Base-by-base conservation (phyloP, 192 early-diverging fungal species). In the Backusella australiensis region DNA sequence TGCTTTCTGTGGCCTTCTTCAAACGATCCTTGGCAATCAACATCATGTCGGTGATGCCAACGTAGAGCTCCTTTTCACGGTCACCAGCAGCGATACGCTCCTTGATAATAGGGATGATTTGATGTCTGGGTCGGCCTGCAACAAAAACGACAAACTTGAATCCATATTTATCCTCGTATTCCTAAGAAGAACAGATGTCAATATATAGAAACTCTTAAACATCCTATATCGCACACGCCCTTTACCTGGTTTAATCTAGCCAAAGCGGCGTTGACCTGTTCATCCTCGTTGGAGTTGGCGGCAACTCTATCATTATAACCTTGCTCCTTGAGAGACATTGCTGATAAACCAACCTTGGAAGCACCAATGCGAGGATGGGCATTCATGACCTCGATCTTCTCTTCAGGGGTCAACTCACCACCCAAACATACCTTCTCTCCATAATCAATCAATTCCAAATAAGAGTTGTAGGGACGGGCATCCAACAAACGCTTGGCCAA, bases 321-420 rank as follows among this genome's bases (percentile, higher is more conserved):
- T 81, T 95, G 94, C 74, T 95, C 94, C 59, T 88, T 88, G 53
- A 89, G 78, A 15, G 92, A 93, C 72, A 93, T 77, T 14, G 89
- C 89, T 6, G 94, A 95, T 38, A 95, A 86, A 38, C 90, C 90
- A 21, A 77, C 82, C 34, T 90, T 89, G 70, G 82, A 87, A 49
- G 91, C 93, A 72, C 96, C 96, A 75, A 97, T 94, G 26, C 94
- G 89, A 29, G 96, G 94, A 78, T 97, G 96, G 2, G 95, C 95
- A 80, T 96, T 96, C 76, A 97, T 90, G 12, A 97, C 88, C 21
- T 89, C 89, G 34, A 95, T 80, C 76, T 93, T 89, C 80, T 95
- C 93, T 39, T 86, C 79, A 0, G 86, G 71, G 41, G 84, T 88
- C 52, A 94, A 82, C 34, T 87, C 78, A 46, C 83, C 74, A 41